These are phyloP conservation scores for Endothia cerciana DNA, from an alignment of 2,329 filamentous ascomycete genomes.

Conservation along the genomic window DNA sequence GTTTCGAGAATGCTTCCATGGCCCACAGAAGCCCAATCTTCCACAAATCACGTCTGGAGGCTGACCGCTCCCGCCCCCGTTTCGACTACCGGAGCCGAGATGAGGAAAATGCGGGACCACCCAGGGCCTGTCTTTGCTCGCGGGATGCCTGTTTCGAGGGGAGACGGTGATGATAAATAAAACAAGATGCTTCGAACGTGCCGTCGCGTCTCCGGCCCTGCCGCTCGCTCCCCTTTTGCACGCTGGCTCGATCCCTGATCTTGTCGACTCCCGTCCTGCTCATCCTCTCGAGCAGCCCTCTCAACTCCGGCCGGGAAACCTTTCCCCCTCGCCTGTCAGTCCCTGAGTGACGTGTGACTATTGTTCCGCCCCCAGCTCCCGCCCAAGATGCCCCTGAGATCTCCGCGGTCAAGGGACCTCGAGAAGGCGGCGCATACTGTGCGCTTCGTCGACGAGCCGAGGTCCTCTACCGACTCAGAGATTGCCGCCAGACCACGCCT, in stretches of 20 bases:
- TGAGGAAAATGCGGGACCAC: conserved; percentile 5
- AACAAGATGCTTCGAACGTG: neutral
- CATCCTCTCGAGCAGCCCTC: neutral
- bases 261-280: neutral
- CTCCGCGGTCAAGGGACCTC: conserved; percentile 11
- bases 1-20: conserved; percentile 11
- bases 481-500: conserved; percentile 10
- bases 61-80: conserved; percentile 1
- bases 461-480: conserved; percentile 16
- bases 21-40: conserved; percentile 7
- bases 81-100: conserved; percentile 9
- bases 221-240: neutral
- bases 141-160: neutral
- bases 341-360: neutral
- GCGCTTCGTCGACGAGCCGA: conserved; percentile 18
- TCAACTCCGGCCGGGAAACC: neutral
- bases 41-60: conserved; percentile 5
- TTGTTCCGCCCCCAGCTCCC: no score
- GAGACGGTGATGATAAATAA: neutral
- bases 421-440: conserved; percentile 16
- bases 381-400: conserved; percentile 8
- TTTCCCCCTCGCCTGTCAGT: neutral
- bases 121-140: neutral
- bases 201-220: neutral
- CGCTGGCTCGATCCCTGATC: neutral